Percentiles rank a stretch among this genome's conserved stretches.
phyloP scores from a whole-genome alignment of 2,329 filamentous ascomycete species.

The Ophiocordyceps camponoti-saundersi region DNA sequence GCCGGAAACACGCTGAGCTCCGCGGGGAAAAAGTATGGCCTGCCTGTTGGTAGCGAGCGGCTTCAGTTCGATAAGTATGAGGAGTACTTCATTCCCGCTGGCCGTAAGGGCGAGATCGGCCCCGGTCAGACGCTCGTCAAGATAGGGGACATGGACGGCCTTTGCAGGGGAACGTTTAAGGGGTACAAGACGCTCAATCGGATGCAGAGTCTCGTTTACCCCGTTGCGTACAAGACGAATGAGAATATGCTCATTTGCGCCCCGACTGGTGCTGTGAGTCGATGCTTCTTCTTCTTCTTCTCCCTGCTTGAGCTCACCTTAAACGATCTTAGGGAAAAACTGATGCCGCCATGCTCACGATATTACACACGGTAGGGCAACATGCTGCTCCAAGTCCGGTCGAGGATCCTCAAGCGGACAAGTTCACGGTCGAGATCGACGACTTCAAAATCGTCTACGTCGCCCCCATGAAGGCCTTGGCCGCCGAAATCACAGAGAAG shows the following conservation, averaged over 20 bases:
- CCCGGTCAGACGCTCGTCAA: slow-evolving; percentile 58
- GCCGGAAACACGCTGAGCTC: slow-evolving; percentile 75
- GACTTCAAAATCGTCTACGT: slow-evolving; percentile 99
- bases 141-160: slow-evolving; percentile 70
- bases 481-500: slow-evolving; percentile 91
- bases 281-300: background rate
- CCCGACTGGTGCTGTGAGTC: slow-evolving; percentile 72
- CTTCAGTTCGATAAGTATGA: slow-evolving; percentile 66
- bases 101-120: slow-evolving; percentile 57
- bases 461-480: slow-evolving; percentile 95
- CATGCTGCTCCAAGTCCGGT: slow-evolving; percentile 67
- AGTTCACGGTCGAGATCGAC: slow-evolving; percentile 68
- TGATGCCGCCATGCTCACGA: slow-evolving; percentile 91
- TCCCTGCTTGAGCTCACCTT: background rate
- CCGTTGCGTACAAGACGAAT: slow-evolving; percentile 84
- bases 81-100: slow-evolving; percentile 74
- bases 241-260: slow-evolving; percentile 99
- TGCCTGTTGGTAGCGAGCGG: slow-evolving; percentile 60
- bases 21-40: slow-evolving; percentile 63
- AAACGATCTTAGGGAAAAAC: slow-evolving; percentile 57
- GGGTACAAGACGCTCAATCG: slow-evolving; percentile 88
- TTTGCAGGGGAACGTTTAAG: slow-evolving; percentile 83
- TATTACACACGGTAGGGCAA: slow-evolving; percentile 78
- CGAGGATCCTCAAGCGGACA: slow-evolving; percentile 52
- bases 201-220: slow-evolving; percentile 95